Evolutionary conservation across 495 filamentous ascomycete genomes (phyloP).

Genomic region (Talaromyces trachyspermus): DNA sequence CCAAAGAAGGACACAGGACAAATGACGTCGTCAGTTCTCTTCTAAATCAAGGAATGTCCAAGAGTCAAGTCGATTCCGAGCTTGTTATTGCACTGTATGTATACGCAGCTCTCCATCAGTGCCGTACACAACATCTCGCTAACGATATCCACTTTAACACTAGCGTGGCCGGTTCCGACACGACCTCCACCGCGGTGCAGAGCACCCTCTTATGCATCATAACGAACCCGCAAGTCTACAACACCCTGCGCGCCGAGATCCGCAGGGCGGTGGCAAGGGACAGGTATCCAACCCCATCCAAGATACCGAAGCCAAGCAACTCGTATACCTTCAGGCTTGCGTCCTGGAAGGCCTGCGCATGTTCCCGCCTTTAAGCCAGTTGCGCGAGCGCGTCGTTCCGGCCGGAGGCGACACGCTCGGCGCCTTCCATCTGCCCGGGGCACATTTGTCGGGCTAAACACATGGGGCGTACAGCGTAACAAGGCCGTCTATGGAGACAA

Average conservation of each 20-base stretch:
- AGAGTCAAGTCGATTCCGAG: neutral
- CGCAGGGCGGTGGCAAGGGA: conserved; percentile 25
- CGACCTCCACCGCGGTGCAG: conserved; percentile 49
- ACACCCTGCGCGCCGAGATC: conserved; percentile 35
- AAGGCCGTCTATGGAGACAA: conserved; percentile 12
- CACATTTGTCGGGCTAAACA: conserved; percentile 49
- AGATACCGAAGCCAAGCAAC: conserved; percentile 24
- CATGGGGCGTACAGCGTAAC: conserved; percentile 16
- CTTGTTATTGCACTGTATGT: neutral
- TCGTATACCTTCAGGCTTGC: conserved; percentile 45
- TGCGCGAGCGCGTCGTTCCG: conserved; percentile 54
- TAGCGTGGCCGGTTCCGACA: conserved; percentile 49
- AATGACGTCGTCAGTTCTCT: conserved; percentile 18
- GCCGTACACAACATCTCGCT: neutral
- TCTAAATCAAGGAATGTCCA: conserved; percentile 15
- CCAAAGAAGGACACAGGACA: conserved; percentile 5
- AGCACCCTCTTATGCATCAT: conserved; percentile 47
- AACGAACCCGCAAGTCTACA: conserved; percentile 28
- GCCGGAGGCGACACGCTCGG: conserved; percentile 43
- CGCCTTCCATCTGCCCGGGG: conserved; percentile 46
- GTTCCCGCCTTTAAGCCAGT: conserved; percentile 42
- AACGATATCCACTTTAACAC: neutral
- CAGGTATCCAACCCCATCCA: conserved; percentile 33
- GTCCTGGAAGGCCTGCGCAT: conserved; percentile 46
- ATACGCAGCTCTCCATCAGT: neutral